Base-by-base conservation (phyloP, 305 asterid species). In the Fraxinus albicans region DNA sequence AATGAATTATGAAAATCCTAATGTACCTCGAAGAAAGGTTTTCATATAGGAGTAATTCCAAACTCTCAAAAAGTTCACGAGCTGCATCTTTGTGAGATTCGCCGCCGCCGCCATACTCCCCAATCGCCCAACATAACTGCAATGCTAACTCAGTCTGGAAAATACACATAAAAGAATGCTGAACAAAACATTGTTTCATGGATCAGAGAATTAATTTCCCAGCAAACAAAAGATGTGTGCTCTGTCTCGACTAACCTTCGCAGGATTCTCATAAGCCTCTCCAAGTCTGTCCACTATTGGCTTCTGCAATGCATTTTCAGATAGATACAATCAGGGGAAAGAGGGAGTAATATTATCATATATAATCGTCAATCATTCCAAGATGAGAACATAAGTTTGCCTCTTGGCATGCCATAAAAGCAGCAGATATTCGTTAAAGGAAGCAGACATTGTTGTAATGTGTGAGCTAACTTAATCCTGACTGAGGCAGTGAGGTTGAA, bases 81-180 rank as follows among this genome's bases (percentile, higher is more conserved):
- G 97, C 98, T 19, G 93, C 98, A 86, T 95, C 96, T 84, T 93
- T 94, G 87, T 91, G 95, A 80, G 95, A 86, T 79, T 81, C 92
- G 81, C 99, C 98, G 38, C 99, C 99, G 1, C 97, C 99, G 82
- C 99, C 99, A 87, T 92, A 86, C 89, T 95, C 99, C 82, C 99
- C 99, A 47, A 95, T 92, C 65, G 98, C 99, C 99, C 99, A 95
- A 84, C 99, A 94, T 77, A 95, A 89, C 83, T 95, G 99, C 87
- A 95, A 86, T 85, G 96, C 97, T 88, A 95, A 83, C 88, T 95
- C 99, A 77, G 93, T 90, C 97, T 95, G 91, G 67, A 84, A 87
- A 86, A 84, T 77, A 86, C 53, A 27, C 72, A 82, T 42, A 53
- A 40, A 82, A 73, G 42, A 9, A 17, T 23, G 50, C 73, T 47